Evolutionary conservation across 139 green algal genomes (phyloP).

Genomic region (Zygnema circumcarinatum): DNA sequence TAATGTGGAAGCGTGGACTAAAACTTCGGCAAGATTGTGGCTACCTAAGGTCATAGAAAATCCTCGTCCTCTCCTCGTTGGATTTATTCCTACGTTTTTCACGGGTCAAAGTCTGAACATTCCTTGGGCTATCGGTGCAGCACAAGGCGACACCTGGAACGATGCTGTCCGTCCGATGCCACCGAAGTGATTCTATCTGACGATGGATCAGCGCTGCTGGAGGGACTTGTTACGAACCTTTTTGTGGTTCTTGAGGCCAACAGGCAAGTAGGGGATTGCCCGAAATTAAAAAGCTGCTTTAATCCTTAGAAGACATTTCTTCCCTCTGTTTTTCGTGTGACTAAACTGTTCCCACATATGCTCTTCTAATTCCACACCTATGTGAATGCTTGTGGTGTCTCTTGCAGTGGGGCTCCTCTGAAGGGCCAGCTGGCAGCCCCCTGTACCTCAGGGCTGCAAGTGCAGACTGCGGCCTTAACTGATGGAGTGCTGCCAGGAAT

Average conservation of each 20-base stretch:
- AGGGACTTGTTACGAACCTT: constrained; percentile 34
- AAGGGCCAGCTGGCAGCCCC: not conserved
- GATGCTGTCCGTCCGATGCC: not conserved
- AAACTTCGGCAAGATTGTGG: not conserved
- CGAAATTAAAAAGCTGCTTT: too few relatives aligned
- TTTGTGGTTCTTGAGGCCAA: constrained; percentile 3
- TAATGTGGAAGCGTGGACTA: not conserved
- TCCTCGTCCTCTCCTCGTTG: too few relatives aligned
- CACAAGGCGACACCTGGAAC: not conserved
- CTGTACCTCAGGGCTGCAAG: not conserved
- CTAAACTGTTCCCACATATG: too few relatives aligned
- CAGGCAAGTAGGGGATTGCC: not conserved
- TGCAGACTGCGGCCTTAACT: constrained; percentile 10
- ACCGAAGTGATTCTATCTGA: constrained; percentile 12
- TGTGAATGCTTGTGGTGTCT: not conserved
- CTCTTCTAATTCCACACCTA: not conserved
- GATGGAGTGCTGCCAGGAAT: constrained; percentile 18
- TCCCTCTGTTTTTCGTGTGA: constrained; percentile 8
- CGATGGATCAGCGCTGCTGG: constrained; percentile 17
- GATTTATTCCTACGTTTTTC: too few relatives aligned
- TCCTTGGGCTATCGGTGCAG: too few relatives aligned
- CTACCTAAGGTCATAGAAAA: constrained; percentile 1
- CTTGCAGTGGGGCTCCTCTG: not conserved
- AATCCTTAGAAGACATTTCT: not conserved
- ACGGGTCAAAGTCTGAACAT: too few relatives aligned